Base-by-base conservation (phyloP, 257 asterid species). In the Lycium ferocissimum region DNA sequence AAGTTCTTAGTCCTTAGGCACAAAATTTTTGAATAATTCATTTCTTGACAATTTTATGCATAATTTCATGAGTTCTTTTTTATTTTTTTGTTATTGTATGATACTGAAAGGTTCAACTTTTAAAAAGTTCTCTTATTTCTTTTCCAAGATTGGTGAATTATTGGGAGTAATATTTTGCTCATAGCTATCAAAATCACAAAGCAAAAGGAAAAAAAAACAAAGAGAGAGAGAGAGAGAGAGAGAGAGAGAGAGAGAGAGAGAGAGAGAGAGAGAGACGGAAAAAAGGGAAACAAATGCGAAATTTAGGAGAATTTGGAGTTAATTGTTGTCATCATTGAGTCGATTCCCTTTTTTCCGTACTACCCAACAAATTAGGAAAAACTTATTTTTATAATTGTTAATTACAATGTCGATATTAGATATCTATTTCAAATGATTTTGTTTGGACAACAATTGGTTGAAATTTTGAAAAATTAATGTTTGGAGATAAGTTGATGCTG, bases 101-200 rank as follows among this genome's bases (percentile, higher is more conserved):
- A 38, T 43, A 26, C 76, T 14, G 33, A 69, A 67, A 14, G 22
- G 7, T 69, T 69, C 76, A 69, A 11, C 37, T 38, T 37, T 37
- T 37, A 15, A 69, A 38, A 10, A 9, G 11, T 37, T 37, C 33
- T 69, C 22, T 1, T 37, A 7, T 37, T 69, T 37, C 76, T 37
- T 67, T 38, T 69, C 76, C 76, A 69, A 37, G n/a, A 17, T 69
- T 69, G 33, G 20, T 69, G 76, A 38, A 22, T 18, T 69, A 69
- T 69, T 14, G 22, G 76, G 33, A 26, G 33, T 26, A 26, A 26
- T 26, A 26, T 26, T 26, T 26, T 26, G 33, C n/a, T n/a, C 33
- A 26, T 26, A 26, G 33, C 33, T 26, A 26, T 26, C 33, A 26
- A 26, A n/a, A n/a, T n/a, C n/a, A n/a, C n/a, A n/a, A n/a, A n/a